Percentiles rank a stretch among this genome's conserved stretches.
phyloP scores from a whole-genome alignment of 805 yeast genomes.

The Jamesozyma lodderae region DNA sequence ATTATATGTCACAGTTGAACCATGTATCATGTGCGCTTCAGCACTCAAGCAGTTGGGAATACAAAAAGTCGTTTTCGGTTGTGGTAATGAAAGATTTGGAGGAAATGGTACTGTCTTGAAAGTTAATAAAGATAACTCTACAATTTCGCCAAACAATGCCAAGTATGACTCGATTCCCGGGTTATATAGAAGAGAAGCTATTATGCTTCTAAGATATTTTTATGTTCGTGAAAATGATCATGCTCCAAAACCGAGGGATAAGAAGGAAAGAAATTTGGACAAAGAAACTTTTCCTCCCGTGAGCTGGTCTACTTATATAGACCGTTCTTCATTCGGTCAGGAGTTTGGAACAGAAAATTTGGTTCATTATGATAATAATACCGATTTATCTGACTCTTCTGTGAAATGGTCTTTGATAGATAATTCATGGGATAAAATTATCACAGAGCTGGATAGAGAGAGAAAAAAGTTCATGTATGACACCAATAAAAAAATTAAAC shows the following conservation, averaged over 20 bases:
- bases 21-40: conserved; percentile 96
- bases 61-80: conserved; percentile 72
- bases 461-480: background rate
- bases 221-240: conserved; percentile 76
- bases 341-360: conserved; percentile 15
- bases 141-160: conserved; percentile 3
- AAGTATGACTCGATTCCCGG: conserved; percentile 55
- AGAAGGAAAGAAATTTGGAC: conserved; percentile 57
- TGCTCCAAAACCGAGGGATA: conserved; percentile 74
- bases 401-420: conserved; percentile 25
- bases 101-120: conserved; percentile 85
- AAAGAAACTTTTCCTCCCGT: conserved; percentile 50
- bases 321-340: conserved; percentile 39
- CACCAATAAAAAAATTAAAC: background rate
- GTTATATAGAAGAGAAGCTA: conserved; percentile 69
- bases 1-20: conserved; percentile 92
- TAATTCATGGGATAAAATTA: conserved; percentile 9
- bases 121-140: conserved; percentile 40
- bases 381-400: conserved; percentile 13
- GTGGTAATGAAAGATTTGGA: conserved; percentile 92
- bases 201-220: conserved; percentile 69
- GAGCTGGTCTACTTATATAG: conserved; percentile 46
- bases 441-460: conserved; percentile 8
- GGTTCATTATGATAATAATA: conserved; percentile 9
- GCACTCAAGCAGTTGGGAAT: conserved; percentile 77